Evolutionary conservation across 225 moss, liverwort and hornwort genomes (phyloP).

Genomic region (Sphagnum contortum): DNA sequence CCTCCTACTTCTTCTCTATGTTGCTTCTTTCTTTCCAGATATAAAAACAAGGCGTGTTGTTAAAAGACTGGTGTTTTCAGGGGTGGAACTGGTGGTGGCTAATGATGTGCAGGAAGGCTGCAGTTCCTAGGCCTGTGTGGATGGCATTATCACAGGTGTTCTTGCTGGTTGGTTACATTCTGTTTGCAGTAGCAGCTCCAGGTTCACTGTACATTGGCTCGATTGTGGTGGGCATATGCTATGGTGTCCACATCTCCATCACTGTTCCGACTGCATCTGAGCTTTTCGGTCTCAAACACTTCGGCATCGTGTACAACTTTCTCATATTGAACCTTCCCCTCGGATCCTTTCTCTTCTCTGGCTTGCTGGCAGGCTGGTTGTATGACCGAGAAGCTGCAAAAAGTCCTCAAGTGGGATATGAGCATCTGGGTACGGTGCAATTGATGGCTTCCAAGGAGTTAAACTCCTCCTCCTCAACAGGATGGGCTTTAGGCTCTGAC

Average conservation of each 20-base stretch:
- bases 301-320: slow-evolving; percentile 14
- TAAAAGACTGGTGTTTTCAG: too few species aligned
- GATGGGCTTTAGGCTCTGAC: not conserved
- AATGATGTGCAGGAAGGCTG: slow-evolving; percentile 3
- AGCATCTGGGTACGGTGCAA: not conserved
- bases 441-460: not conserved
- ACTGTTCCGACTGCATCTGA: slow-evolving; percentile 10
- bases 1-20: not conserved
- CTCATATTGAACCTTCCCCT: slow-evolving; percentile 6
- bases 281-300: slow-evolving; percentile 9
- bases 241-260: slow-evolving; percentile 5
- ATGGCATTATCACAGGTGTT: slow-evolving; percentile 7
- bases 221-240: slow-evolving; percentile 4
- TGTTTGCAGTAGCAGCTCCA: slow-evolving; percentile 7
- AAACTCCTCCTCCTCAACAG: too few species aligned
- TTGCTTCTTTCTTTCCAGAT: too few species aligned
- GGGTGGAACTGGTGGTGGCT: not conserved
- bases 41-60: too few species aligned
- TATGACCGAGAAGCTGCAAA: slow-evolving; percentile 7
- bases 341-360: slow-evolving; percentile 12
- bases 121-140: slow-evolving; percentile 14
- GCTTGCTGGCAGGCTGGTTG: slow-evolving; percentile 5
- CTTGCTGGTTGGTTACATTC: slow-evolving; percentile 3
- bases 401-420: not conserved
- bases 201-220: slow-evolving; percentile 11